Conservation (phyloP, 1,284 basidiomycete genomes). For the Sphagnurus paluster region DNA sequence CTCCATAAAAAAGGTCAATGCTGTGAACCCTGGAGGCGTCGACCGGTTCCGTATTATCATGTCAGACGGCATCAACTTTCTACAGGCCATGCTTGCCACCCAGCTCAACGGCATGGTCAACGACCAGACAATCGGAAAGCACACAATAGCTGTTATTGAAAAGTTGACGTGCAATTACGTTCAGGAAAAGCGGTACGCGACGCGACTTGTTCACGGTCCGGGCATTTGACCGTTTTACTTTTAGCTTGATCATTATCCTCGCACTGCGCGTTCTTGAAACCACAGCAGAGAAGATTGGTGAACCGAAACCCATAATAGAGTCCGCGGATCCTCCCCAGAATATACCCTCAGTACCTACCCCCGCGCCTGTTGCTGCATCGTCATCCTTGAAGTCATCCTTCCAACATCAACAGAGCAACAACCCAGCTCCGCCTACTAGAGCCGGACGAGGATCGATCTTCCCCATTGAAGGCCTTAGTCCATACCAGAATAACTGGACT, state of each 20-base stretch:
- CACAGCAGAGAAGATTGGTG: slow-evolving; percentile 72
- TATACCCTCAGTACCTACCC: slow-evolving; percentile 24
- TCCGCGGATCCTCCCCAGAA: slow-evolving; percentile 24
- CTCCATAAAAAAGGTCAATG: slow-evolving; percentile 75
- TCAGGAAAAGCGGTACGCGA: slow-evolving; percentile 75
- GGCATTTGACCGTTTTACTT: slow-evolving; percentile 13
- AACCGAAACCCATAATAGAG: slow-evolving; percentile 51
- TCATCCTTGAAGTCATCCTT: slow-evolving; percentile 15
- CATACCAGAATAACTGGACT: slow-evolving; percentile 98
- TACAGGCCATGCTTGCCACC: slow-evolving; percentile 95
- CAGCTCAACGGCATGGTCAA: slow-evolving; percentile 83
- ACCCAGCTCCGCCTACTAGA: slow-evolving; percentile 25
- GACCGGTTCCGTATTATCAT: slow-evolving; percentile 75
- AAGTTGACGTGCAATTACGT: slow-evolving; percentile 85
- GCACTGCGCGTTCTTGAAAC: slow-evolving; percentile 59
- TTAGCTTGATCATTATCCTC: slow-evolving; percentile 86
- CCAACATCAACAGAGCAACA: slow-evolving; percentile 18
- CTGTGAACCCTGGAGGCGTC: slow-evolving; percentile 35
- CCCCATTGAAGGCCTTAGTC: slow-evolving; percentile 95
- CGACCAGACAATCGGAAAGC: slow-evolving; percentile 67
- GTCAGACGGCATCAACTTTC: slow-evolving; percentile 81
- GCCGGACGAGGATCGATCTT: slow-evolving; percentile 38
- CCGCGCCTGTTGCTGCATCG: slow-evolving; percentile 26
- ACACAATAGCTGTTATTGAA: slow-evolving; percentile 74
- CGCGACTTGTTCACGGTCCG: slow-evolving; percentile 10